Evolutionary conservation across 345 rosid species (phyloP).

Genomic region (Bretschneidera sinensis): DNA sequence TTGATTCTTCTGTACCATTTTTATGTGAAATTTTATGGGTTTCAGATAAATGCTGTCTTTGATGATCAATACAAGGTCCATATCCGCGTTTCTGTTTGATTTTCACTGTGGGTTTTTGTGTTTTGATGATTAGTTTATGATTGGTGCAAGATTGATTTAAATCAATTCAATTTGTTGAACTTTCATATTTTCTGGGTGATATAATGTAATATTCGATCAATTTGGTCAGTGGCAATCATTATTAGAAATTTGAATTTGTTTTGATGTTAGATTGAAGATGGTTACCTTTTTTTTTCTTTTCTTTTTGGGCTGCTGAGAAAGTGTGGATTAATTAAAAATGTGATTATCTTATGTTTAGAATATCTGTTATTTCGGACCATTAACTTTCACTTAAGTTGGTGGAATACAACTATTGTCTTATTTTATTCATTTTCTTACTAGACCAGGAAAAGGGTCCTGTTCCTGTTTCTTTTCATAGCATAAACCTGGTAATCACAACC

Average conservation of each 20-base stretch:
- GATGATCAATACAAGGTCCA: background rate
- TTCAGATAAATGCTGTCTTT: background rate
- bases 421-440: background rate
- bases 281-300: no score
- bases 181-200: no score
- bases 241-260: no score
- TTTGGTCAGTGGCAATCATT: background rate
- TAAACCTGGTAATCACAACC: no score
- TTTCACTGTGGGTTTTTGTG: background rate
- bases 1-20: background rate
- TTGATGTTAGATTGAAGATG: background rate
- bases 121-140: no score
- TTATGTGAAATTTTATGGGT: background rate
- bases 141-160: no score
- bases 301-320: background rate
- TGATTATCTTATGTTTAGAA: background rate
- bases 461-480: background rate
- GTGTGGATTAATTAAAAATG: background rate
- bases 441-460: no score
- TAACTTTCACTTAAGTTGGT: background rate
- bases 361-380: background rate
- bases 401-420: background rate
- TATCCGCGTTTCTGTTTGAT: background rate
- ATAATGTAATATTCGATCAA: background rate
- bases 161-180: no score